Conservation (phyloP, 1,284 basidiomycete species). For the Tremellales sp. region DNA sequence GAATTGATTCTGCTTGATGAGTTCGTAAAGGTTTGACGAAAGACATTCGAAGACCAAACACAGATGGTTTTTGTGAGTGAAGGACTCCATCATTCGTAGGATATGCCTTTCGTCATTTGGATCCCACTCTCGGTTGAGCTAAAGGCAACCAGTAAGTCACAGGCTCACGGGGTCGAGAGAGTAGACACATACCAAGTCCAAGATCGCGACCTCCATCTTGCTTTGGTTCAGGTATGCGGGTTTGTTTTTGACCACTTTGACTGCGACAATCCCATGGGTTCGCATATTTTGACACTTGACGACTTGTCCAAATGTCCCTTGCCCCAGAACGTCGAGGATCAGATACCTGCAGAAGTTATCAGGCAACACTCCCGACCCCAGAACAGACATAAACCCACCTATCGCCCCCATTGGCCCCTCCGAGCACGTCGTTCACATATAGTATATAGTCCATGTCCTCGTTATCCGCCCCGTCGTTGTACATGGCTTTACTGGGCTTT, state of each 20-base stretch:
- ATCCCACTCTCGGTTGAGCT: constrained; percentile 91
- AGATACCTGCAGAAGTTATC: constrained; percentile 65
- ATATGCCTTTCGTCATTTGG: constrained; percentile 96
- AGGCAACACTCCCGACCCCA: constrained; percentile 2
- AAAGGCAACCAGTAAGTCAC: constrained; percentile 11
- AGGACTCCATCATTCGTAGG: constrained; percentile 87
- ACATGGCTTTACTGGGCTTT: constrained; percentile 87
- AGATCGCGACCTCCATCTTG: constrained; percentile 99
- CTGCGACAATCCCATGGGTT: constrained; percentile 95
- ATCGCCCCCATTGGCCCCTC: constrained; percentile 76
- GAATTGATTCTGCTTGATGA: constrained; percentile 99
- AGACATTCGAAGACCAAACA: constrained; percentile 97
- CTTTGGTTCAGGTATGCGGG: constrained; percentile 99
- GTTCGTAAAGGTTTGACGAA: constrained; percentile 95
- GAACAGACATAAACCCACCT: constrained; percentile 58
- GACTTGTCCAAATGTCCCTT: constrained; percentile 98
- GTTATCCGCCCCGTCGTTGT: constrained; percentile 94
- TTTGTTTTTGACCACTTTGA: constrained; percentile 99
- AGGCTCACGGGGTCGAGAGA: not conserved
- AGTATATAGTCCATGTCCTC: constrained; percentile 97
- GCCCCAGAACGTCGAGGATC: constrained; percentile 95
- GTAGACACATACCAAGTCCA: constrained; percentile 74
- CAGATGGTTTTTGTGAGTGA: constrained; percentile 93
- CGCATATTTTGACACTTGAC: constrained; percentile 99
- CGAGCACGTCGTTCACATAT: constrained; percentile 93